Conservation (phyloP, 352 stramenopile species). For the Phytophthora kernoviae region DNA sequence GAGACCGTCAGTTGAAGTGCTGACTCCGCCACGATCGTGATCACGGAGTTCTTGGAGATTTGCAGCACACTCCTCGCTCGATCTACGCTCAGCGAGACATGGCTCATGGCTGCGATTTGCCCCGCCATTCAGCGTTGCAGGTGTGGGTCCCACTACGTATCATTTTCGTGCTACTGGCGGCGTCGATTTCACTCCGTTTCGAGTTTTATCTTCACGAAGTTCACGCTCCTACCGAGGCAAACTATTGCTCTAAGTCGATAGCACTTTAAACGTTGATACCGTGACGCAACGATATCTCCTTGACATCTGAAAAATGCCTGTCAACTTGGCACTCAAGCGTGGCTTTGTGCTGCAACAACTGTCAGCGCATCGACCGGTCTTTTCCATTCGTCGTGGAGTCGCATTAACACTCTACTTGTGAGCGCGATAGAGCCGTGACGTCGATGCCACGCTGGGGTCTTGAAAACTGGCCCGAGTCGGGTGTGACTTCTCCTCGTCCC, state of each 20-base stretch:
- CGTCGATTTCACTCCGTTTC: too few relatives aligned
- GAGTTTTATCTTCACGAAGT: too few relatives aligned
- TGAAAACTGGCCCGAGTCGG: background rate
- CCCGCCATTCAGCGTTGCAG: background rate
- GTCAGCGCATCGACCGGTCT: background rate
- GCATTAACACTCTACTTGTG: background rate
- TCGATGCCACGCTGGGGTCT: background rate
- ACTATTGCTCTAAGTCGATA: background rate
- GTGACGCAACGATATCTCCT: background rate
- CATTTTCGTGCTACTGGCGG: too few relatives aligned
- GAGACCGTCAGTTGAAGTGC: too few relatives aligned
- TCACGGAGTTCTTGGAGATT: too few relatives aligned
- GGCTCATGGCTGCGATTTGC: conserved; percentile 3
- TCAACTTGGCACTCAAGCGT: background rate
- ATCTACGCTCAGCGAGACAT: background rate
- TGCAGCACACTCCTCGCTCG: background rate
- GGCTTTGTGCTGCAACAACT: background rate
- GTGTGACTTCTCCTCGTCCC: background rate
- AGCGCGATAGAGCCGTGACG: background rate
- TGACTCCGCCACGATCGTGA: too few relatives aligned
- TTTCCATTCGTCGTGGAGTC: conserved; percentile 2
- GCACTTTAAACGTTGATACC: background rate
- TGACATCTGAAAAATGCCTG: background rate
- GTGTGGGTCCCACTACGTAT: background rate
- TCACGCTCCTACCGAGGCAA: too few relatives aligned